A percentile compares a stretch with the other conserved stretches of the same genome.
Conservation (phyloP, 495 filamentous ascomycete species). For the Hapsidospora chrysogenum region DNA sequence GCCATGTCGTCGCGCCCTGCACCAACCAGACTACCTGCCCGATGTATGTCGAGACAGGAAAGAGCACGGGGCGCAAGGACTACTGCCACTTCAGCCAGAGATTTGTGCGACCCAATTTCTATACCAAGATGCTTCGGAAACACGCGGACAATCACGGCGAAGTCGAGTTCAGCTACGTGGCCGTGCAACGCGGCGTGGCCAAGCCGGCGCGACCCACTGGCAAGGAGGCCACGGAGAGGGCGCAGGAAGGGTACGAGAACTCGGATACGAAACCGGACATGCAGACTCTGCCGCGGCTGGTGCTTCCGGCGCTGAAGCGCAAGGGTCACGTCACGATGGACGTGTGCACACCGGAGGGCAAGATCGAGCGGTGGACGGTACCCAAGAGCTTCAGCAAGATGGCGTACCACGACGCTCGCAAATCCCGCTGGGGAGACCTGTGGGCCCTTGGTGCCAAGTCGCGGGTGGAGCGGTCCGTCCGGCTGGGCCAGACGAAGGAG, state of each 20-base stretch:
- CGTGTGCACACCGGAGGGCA: slow-evolving; percentile 71
- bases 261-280: slow-evolving; percentile 25
- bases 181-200: slow-evolving; percentile 58
- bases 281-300: slow-evolving; percentile 57
- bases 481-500: slow-evolving; percentile 32
- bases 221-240: slow-evolving; percentile 12
- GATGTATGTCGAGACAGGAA: slow-evolving; percentile 60
- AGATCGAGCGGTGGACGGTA: slow-evolving; percentile 88
- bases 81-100: slow-evolving; percentile 85
- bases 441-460: slow-evolving; percentile 96
- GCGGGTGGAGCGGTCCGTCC: slow-evolving; percentile 39
- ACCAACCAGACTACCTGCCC: slow-evolving; percentile 83
- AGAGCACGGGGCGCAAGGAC: slow-evolving; percentile 58
- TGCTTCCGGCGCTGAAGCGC: slow-evolving; percentile 72
- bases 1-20: slow-evolving; percentile 91
- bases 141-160: slow-evolving; percentile 72
- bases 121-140: slow-evolving; percentile 62
- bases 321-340: slow-evolving; percentile 78
- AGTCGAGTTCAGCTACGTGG: slow-evolving; percentile 72
- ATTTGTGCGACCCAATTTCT: slow-evolving; percentile 65
- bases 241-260: slow-evolving; percentile 25
- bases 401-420: slow-evolving; percentile 82
- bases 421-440: slow-evolving; percentile 79
- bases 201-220: slow-evolving; percentile 19
- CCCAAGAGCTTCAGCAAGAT: slow-evolving; percentile 62